Evolutionary conservation across 352 stramenopile species (phyloP), one percentile per base, ranked within the genome.

Genomic region (Pythium dissotocum): DNA sequence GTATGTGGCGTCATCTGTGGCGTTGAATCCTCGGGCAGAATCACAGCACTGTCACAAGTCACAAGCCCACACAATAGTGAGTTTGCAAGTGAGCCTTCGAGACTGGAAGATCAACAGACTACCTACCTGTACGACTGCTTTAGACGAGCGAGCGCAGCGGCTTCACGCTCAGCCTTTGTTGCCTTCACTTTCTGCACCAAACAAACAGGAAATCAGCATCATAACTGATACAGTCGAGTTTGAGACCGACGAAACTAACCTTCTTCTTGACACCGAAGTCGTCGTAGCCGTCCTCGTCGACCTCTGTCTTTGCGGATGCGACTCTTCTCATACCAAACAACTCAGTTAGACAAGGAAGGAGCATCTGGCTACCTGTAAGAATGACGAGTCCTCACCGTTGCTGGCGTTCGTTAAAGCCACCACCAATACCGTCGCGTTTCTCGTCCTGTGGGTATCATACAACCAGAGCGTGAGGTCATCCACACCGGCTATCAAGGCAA

Each of bases 251-350:
- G 49, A 30, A 10, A 18, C 42, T 0, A 33, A 90, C 80, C 78
- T 91, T 92, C 65, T 92, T 94, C 75, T 80, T 92, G 67, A 91
- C 68, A 35, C 86, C 88, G 71, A 95, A 95, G 67, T 95, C 88
- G 63, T 95, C 88, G 75, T 95, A 95, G 48, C 88, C 88, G 65
- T 95, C 88, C 65, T 95, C 86, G 7, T 77, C 88, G 12, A 95
- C 79, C 71, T 95, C 88, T 6, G 70, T 88, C 66, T 88, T 89
- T 12, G 83, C 79, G 6, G 86, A 94, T 5, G 88, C 80, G 60
- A 89, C 85, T 1, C 87, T 75, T 56, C 7, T 24, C 16, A 8
- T 38, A 18, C 36, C 14, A 18, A n/a, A 16, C 16, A 6, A 4
- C 13, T 10, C 13, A 33, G 53, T 58, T 49, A 18, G 6, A 49